Conservation (phyloP, 495 filamentous ascomycete species). For the Halenospora varia region DNA sequence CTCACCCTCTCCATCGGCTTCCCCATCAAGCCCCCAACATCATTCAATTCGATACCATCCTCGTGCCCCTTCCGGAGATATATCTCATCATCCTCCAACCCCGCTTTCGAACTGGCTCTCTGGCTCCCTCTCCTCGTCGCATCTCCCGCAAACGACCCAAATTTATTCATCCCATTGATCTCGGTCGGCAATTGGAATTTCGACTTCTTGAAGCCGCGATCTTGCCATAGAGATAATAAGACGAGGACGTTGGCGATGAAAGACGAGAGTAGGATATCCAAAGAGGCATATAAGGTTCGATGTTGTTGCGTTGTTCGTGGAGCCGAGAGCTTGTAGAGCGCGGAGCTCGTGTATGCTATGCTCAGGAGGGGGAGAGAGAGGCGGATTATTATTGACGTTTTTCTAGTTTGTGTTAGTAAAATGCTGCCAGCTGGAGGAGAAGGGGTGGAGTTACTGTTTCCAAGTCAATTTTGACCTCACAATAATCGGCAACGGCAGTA, state of each 20-base stretch:
- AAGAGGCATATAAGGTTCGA: constrained; percentile 70
- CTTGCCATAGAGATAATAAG: constrained; percentile 74
- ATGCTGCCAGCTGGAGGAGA: no score
- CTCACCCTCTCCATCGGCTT: no score
- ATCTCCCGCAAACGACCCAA: no score
- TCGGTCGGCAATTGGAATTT: constrained; percentile 55
- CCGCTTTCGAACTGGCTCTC: no score
- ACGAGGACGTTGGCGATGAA: constrained; percentile 75
- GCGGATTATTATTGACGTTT: constrained; percentile 14
- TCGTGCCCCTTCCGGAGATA: no score
- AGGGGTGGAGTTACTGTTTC: constrained; percentile 48
- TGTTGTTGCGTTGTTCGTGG: constrained; percentile 60
- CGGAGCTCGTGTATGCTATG: constrained; percentile 33
- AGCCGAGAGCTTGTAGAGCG: constrained; percentile 58
- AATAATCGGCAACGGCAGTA: constrained; percentile 85
- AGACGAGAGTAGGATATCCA: constrained; percentile 73
- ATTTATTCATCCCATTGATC: no score
- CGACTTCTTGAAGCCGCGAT: constrained; percentile 70
- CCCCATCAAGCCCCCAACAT: no score
- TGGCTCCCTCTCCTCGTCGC: no score
- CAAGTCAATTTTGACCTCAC: constrained; percentile 61
- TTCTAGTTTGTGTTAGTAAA: constrained; percentile 8
- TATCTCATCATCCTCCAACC: no score
- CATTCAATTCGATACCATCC: no score
- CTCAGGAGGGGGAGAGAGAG: constrained; percentile 17